Percentiles rank a stretch among this genome's conserved stretches.
These are phyloP conservation scores for Lipomyces yamadae DNA, from an alignment of 805 yeast species.

Conservation along the genomic window DNA sequence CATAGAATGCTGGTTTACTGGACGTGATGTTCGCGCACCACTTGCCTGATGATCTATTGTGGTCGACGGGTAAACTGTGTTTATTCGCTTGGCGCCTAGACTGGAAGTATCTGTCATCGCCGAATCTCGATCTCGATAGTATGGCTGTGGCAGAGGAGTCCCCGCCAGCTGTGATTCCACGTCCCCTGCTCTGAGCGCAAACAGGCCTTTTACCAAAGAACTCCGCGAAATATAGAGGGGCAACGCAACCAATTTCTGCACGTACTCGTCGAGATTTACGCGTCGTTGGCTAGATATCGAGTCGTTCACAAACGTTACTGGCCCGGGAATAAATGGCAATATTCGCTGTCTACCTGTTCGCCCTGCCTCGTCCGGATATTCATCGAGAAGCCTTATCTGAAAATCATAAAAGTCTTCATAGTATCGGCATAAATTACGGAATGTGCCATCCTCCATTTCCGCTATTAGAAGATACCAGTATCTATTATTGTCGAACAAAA, in stretches of 20 bases:
- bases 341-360: constrained; percentile 76
- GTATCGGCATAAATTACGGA: constrained; percentile 77
- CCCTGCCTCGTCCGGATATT: constrained; percentile 93
- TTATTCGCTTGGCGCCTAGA: neutral
- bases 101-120: neutral
- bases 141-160: constrained; percentile 45
- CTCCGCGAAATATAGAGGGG: constrained; percentile 64
- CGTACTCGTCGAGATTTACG: constrained; percentile 60
- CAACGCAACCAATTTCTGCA: constrained; percentile 63
- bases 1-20: constrained; percentile 15
- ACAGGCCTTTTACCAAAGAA: constrained; percentile 62
- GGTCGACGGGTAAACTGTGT: constrained; percentile 3
- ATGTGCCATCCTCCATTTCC: constrained; percentile 66
- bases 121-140: constrained; percentile 13
- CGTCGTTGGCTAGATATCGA: constrained; percentile 61
- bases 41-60: neutral
- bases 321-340: constrained; percentile 95
- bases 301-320: constrained; percentile 88
- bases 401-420: constrained; percentile 96
- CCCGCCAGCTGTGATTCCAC: constrained; percentile 51
- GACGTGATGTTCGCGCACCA: constrained; percentile 1
- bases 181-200: constrained; percentile 70
- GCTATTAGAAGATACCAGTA: constrained; percentile 84
- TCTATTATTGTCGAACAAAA: constrained; percentile 79
- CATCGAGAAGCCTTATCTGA: constrained; percentile 79